Evolutionary conservation across 805 yeast species (phyloP), one percentile per base, ranked within the genome.

Genomic region (Candida multigemmis): DNA sequence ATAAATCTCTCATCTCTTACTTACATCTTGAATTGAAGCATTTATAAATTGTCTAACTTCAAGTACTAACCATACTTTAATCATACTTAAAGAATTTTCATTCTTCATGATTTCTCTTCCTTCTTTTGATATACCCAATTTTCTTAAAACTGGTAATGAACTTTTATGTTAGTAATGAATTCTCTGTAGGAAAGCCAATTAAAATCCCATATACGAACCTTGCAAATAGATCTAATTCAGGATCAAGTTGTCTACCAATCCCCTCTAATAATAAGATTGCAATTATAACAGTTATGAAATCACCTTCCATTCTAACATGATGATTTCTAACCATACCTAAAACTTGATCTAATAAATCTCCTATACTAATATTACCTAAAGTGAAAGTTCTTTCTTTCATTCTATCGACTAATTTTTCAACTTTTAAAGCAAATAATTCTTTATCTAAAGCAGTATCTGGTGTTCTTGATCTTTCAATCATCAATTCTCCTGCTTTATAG

Each of bases 301-400:
- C 98, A 5, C 94, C 93, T 47, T 91, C 99, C 94, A 91, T 82
- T 46, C 96, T 68, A 13, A 91, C 98, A 52, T 91, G 99, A 51
- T 91, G 98, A 7, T 65, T 60, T 35, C 97, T 64, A 12, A 91
- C 97, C 96, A 91, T 86, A 3, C 77, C 64, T 32, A 91, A 65
- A 66, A 89, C 87, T 44, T 76, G 80, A 40, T 85, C 91, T 31
- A 91, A 61, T 31, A 91, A 60, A 43, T 87, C 96, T 4, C 97
- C 96, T 36, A 91, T 83, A 19, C 89, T 81, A 9, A 91, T 78
- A 24, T 85, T 81, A 0, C 97, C 97, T 27, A 91, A 60, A 1
- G 96, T 83, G 46, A 91, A 91, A 0, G 98, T 91, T 30, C 94
- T 65, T 45, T 79, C 71, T 44, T 82, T 85, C 45, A 91, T 82